phyloP scores from a whole-genome alignment of 805 yeast genomes.

The Candida lessepsii region DNA sequence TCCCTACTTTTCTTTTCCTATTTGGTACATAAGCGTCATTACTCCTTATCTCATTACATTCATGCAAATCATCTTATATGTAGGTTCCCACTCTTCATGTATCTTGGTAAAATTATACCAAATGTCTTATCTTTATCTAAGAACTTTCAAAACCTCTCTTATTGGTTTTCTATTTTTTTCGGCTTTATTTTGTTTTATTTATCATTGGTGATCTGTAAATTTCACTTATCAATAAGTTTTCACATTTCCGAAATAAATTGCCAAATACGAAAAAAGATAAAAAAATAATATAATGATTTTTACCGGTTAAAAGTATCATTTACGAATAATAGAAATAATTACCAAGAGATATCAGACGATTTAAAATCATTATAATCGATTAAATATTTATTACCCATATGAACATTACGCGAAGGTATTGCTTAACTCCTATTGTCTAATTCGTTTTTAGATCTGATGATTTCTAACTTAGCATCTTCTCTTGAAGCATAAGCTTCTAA shows the following conservation, averaged over 20 bases:
- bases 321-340: too few species aligned
- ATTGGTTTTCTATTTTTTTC: neutral
- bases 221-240: neutral
- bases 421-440: neutral
- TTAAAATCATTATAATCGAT: neutral
- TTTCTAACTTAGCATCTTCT: conserved; percentile 30
- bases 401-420: neutral
- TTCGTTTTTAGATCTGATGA: conserved; percentile 17
- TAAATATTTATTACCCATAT: conserved; percentile 1
- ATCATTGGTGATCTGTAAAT: neutral
- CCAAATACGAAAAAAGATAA: neutral
- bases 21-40: too few species aligned
- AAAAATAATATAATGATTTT: too few species aligned
- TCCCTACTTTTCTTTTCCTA: too few species aligned
- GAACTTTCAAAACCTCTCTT: neutral
- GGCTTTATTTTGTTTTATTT: neutral
- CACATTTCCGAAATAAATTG: neutral
- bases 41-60: too few species aligned
- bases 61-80: too few species aligned
- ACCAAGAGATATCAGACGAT: too few species aligned
- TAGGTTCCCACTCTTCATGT: too few species aligned
- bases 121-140: neutral
- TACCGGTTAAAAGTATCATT: too few species aligned
- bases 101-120: too few species aligned
- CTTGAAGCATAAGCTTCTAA: conserved; percentile 31